Evolutionary conservation across 345 rosid species (phyloP).

Genomic region (Psidium guajava): DNA sequence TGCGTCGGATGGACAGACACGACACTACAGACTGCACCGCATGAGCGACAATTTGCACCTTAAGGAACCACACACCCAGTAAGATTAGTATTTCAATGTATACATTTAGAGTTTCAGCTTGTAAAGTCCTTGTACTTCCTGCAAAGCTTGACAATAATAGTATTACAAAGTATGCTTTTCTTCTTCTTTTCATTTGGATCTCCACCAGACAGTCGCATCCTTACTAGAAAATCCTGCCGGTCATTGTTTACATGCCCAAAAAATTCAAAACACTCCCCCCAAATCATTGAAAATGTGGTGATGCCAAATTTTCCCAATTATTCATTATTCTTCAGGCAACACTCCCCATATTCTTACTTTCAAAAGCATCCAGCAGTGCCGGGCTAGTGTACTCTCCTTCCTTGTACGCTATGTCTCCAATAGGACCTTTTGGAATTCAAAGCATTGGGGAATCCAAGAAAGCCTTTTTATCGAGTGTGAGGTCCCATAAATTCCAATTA

Average conservation of each 20-base stretch:
- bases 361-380: background rate
- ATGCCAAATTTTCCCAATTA: background rate
- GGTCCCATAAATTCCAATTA: background rate
- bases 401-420: background rate
- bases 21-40: background rate
- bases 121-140: background rate
- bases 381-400: background rate
- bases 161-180: background rate
- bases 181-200: background rate
- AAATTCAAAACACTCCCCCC: background rate
- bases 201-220: background rate
- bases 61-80: background rate
- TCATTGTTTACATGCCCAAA: background rate
- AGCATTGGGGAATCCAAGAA: background rate
- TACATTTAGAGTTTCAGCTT: background rate
- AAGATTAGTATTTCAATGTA: background rate
- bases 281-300: background rate
- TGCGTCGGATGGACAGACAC: background rate
- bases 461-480: background rate
- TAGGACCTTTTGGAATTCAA: background rate
- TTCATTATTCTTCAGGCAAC: background rate
- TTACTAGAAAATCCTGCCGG: background rate
- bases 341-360: background rate
- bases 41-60: background rate
- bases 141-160: background rate